Base-by-base conservation (phyloP, 2,329 filamentous ascomycete species). In the Rhynchosporium secalis region DNA sequence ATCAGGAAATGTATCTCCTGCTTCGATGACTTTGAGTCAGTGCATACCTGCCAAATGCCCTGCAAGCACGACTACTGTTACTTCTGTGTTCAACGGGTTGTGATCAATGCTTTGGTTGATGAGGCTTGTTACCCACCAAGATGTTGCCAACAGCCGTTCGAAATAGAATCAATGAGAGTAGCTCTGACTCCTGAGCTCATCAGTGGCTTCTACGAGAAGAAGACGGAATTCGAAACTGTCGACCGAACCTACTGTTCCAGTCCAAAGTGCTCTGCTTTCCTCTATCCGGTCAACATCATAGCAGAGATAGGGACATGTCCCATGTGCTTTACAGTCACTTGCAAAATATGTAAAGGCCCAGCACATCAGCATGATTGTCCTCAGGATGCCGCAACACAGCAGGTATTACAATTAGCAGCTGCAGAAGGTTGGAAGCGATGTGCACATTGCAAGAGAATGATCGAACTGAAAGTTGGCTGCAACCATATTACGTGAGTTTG, bases 381-480 rank as follows among this genome's bases (percentile, higher is more conserved):
- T 0, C 36, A 77, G 0, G 80, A 85, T 43, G 56, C 65, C 0
- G 67, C 69, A 0, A 61, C 47, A 36, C 51, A 56, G 76, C 0
- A 72, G 79, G 58, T 69, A 76, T 28, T 60, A 1, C 60, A 66
- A 0, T 48, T 80, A 1, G 81, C 80, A 0, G 59, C 64, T 0
- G 58, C 72, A 3, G 70, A 81, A 6, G 75, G 77, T 1, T 86
- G 83, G 83, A 78, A 81, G 69, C 73, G 77, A 3, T 86, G 83
- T 61, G 67, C 66, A 1, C 45, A 56, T 10, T 61, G 59, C 41
- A 67, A 64, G 2, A 62, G 49, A 1, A 52, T 85, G n/a, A 74
- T 86, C 0, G 81, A 84, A 71, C 71, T 83, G 0, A n/a, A 66
- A 0, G n/a, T 36, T 0, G 83, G 83, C 2, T 86, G 83, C 63